Base-by-base conservation (phyloP, 1,139 yeast species). In the Entelexis paramagnoliae region DNA sequence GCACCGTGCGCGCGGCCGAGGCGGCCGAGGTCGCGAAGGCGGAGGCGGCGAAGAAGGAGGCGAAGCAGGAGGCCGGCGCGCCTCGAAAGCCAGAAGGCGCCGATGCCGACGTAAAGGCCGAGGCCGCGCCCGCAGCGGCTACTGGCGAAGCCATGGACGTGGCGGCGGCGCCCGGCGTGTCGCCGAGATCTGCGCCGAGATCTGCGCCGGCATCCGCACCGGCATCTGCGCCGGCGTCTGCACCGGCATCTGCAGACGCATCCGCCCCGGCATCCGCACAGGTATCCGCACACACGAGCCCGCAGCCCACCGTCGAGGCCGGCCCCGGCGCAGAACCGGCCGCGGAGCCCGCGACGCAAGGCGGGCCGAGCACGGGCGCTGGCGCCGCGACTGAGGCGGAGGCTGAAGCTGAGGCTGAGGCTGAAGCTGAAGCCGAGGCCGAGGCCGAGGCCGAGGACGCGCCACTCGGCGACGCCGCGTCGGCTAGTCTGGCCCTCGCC, bases 401-500 rank as follows among this genome's bases (percentile, higher is more conserved):
- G 10, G 10, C 10, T 26, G 28, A 26, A 10, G 9, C 4, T 2
- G 9, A 10, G 10, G 10, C 10, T 3, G 19, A 33, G 42, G 35
- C 32, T 1, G 49, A 38, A 29, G 7, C 30, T 9, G 28, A 26
- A 5, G 32, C 19, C 29, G 17, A 8, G 14, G 10, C 32, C 4
- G 32, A 46, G 16, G 29, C 29, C 16, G 41, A 46, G 13, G 39
- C 8, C 43, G 43, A 35, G 16, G 38, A 32, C 11, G 46, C 28
- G 35, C 8, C 9, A 4, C 39, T 9, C n/a, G 58, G 54, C 19
- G 40, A 38, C 4, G 53, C 52, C 13, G 51, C 45, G 8, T 60
- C 68, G 51, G 53, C 66, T 5, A 62, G 71, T 2, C 56, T 69
- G 40, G 73, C 72, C 2, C 54, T 69, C 8, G 71, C 85, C 30